phyloP scores from a whole-genome alignment of 1,284 basidiomycete species.

The Porogramme epimiltina region DNA sequence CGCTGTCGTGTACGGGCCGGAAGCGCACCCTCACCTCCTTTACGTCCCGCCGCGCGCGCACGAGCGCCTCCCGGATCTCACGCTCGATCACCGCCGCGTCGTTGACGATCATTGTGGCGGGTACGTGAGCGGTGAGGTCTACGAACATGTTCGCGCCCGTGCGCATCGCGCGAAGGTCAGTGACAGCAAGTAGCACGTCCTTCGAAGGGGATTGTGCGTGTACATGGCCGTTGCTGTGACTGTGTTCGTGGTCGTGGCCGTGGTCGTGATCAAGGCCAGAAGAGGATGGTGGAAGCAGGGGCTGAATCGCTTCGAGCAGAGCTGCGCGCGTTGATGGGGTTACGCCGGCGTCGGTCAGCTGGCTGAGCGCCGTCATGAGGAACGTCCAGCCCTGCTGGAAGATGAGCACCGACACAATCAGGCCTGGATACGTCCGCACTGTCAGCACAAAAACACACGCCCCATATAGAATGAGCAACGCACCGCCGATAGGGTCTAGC shows the following conservation, averaged over 20 bases:
- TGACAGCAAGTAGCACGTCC: slow-evolving; percentile 47
- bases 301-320: slow-evolving; percentile 56
- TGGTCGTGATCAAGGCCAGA: not conserved
- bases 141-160: slow-evolving; percentile 78
- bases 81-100: slow-evolving; percentile 64
- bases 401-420: slow-evolving; percentile 90
- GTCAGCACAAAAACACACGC: slow-evolving; percentile 9
- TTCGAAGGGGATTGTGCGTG: not conserved
- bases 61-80: slow-evolving; percentile 62
- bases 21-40: slow-evolving; percentile 81
- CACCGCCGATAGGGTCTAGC: slow-evolving; percentile 93
- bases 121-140: slow-evolving; percentile 73
- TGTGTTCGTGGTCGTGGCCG: not conserved
- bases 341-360: slow-evolving; percentile 87
- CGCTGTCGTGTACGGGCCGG: slow-evolving; percentile 39
- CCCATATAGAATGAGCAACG: slow-evolving; percentile 7
- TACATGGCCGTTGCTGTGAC: not conserved
- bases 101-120: slow-evolving; percentile 56
- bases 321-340: slow-evolving; percentile 55
- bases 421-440: slow-evolving; percentile 47
- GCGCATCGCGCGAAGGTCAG: slow-evolving; percentile 74
- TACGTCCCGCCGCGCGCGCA: slow-evolving; percentile 69
- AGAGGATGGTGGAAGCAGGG: slow-evolving; percentile 45
- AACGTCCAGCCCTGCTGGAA: slow-evolving; percentile 82
- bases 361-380: slow-evolving; percentile 73